Conservation (phyloP, 257 asterid species). For the Schizonepeta tenuifolia region DNA sequence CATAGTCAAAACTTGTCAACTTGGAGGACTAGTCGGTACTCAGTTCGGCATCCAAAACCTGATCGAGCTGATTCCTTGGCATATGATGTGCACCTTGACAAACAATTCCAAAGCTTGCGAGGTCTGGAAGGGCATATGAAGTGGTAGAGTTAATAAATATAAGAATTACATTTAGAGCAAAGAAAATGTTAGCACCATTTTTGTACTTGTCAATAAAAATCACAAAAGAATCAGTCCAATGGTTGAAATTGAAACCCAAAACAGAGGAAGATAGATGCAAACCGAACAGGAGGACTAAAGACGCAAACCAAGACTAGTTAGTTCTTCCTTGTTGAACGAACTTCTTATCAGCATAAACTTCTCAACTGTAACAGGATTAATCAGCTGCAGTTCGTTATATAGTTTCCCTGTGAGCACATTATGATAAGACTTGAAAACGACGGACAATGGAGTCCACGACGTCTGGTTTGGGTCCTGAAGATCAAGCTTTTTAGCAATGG, state of each 20-base stretch:
- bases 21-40: constrained; percentile 78
- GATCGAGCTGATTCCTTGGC: constrained; percentile 91
- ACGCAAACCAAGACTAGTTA: too few relatives aligned
- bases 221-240: neutral
- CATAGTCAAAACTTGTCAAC: constrained; percentile 78
- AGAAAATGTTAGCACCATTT: constrained; percentile 8
- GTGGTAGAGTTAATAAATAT: constrained; percentile 28
- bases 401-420: constrained; percentile 63
- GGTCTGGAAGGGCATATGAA: constrained; percentile 58
- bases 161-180: constrained; percentile 18
- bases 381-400: neutral
- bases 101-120: constrained; percentile 94
- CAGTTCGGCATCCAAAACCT: constrained; percentile 85
- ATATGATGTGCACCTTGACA: constrained; percentile 98
- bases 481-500: constrained; percentile 68
- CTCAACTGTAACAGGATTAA: neutral
- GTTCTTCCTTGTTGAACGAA: too few relatives aligned
- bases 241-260: too few relatives aligned
- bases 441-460: constrained; percentile 66
- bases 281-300: too few relatives aligned
- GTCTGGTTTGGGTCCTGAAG: constrained; percentile 64
- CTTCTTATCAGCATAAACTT: neutral
- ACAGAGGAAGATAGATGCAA: too few relatives aligned
- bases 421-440: constrained; percentile 81
- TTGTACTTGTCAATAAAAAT: neutral